phyloP scores from a whole-genome alignment of 2,329 filamentous ascomycete genomes.

The Thelonectria discophora region DNA sequence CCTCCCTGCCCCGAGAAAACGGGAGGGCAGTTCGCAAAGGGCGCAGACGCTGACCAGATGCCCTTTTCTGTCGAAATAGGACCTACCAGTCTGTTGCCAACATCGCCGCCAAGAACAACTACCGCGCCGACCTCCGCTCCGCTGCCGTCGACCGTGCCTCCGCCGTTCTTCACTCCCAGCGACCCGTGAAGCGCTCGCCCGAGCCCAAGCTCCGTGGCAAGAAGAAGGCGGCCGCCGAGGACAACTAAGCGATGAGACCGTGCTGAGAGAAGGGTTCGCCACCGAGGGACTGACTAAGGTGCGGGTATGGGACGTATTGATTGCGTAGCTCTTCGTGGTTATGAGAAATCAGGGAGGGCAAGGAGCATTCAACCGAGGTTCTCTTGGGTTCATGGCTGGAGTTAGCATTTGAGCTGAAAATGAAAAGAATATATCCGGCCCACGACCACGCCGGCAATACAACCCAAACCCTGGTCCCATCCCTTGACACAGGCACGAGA shows the following conservation, averaged over 20 bases:
- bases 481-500: background rate
- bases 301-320: constrained; percentile 27
- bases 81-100: constrained; percentile 90
- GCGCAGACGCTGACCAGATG: constrained; percentile 26
- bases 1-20: background rate
- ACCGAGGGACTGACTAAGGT: constrained; percentile 28
- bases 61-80: constrained; percentile 57
- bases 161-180: constrained; percentile 83
- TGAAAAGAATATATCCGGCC: constrained; percentile 41
- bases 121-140: constrained; percentile 81
- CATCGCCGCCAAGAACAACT: constrained; percentile 82
- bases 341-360: constrained; percentile 34
- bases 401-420: constrained; percentile 43
- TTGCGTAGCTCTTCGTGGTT: constrained; percentile 34
- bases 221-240: constrained; percentile 70
- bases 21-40: background rate
- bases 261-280: constrained; percentile 22
- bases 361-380: constrained; percentile 39
- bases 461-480: constrained; percentile 12
- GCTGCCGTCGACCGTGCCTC: constrained; percentile 86
- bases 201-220: constrained; percentile 80
- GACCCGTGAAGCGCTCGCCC: constrained; percentile 77
- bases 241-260: constrained; percentile 43
- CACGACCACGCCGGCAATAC: constrained; percentile 35
- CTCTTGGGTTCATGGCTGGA: constrained; percentile 42